phyloP scores from a whole-genome alignment of 2,329 filamentous ascomycete species.

The Talaromyces funiculosus region DNA sequence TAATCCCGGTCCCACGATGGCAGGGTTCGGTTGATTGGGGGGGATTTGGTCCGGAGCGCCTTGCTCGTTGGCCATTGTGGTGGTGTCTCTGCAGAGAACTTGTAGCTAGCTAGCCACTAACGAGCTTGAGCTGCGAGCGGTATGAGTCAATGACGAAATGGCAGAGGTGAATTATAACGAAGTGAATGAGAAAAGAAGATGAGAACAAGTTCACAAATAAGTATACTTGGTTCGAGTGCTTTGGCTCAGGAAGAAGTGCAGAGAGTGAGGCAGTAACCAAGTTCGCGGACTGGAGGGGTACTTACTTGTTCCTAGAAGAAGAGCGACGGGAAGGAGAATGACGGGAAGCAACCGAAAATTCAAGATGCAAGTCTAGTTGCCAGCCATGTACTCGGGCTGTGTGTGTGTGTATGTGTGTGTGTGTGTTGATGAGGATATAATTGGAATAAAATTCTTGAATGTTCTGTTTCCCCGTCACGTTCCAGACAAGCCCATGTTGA shows the following conservation, averaged over 20 bases:
- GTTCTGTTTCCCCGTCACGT: background rate
- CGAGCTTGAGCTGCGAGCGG: background rate
- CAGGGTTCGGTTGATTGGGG: constrained; percentile 14
- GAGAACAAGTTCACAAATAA: no score
- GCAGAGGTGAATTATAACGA: background rate
- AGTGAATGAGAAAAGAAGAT: background rate
- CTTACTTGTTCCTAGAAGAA: background rate
- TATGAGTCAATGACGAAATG: background rate
- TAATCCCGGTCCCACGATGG: constrained; percentile 14
- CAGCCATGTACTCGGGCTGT: background rate
- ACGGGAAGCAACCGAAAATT: background rate
- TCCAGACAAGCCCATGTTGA: constrained; percentile 3
- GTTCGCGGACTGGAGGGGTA: constrained; percentile 4
- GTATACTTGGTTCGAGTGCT: background rate
- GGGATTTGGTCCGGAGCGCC: constrained; percentile 13
- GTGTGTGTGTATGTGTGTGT: background rate
- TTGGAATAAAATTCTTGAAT: background rate
- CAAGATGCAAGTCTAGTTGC: background rate
- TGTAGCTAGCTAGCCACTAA: background rate
- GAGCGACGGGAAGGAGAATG: background rate
- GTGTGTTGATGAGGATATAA: background rate
- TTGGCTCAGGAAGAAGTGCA: background rate
- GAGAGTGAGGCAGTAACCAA: background rate
- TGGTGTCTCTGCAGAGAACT: background rate
- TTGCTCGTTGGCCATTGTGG: constrained; percentile 15